A percentile compares a stretch with the other conserved stretches of the same genome.
Conservation (phyloP, 2,329 filamentous ascomycete genomes). For the Neocucurbitaria cava region DNA sequence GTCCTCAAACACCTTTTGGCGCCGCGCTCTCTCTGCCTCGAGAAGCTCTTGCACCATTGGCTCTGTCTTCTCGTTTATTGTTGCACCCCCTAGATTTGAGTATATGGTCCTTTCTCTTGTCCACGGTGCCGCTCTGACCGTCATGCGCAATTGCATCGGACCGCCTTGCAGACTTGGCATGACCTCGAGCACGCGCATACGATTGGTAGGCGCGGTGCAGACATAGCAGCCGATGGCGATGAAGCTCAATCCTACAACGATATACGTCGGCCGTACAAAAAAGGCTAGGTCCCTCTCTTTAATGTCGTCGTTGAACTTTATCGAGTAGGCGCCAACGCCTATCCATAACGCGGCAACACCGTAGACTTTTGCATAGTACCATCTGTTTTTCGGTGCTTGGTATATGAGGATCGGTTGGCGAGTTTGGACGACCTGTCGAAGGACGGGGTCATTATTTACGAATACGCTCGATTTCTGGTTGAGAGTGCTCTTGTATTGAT, state of each 20-base stretch:
- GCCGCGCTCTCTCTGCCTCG: slow-evolving; percentile 38
- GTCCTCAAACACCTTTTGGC: slow-evolving; percentile 35
- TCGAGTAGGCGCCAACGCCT: slow-evolving; percentile 36
- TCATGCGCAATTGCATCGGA: slow-evolving; percentile 40
- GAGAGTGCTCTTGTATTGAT: slow-evolving; percentile 14
- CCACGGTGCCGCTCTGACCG: slow-evolving; percentile 32
- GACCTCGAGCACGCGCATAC: slow-evolving; percentile 39
- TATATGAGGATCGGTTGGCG: slow-evolving; percentile 44
- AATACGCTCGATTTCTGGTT: slow-evolving; percentile 17
- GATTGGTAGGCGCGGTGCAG: slow-evolving; percentile 39
- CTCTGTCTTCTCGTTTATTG: slow-evolving; percentile 41
- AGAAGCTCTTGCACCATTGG: slow-evolving; percentile 40
- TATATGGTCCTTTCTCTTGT: slow-evolving; percentile 37
- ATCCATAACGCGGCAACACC: slow-evolving; percentile 32
- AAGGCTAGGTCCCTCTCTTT: slow-evolving; percentile 38
- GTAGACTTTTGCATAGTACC: slow-evolving; percentile 40
- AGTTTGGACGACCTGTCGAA: slow-evolving; percentile 39
- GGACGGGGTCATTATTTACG: slow-evolving; percentile 40
- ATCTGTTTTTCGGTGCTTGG: slow-evolving; percentile 33
- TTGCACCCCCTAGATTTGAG: slow-evolving; percentile 35
- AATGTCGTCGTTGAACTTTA: slow-evolving; percentile 42
- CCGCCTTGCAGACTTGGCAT: slow-evolving; percentile 39
- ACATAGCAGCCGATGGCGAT: slow-evolving; percentile 40
- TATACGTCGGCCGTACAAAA: slow-evolving; percentile 44
- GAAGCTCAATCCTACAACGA: slow-evolving; percentile 39